Evolutionary conservation across 2,329 filamentous ascomycete species (phyloP), one percentile per base, ranked within the genome.

Genomic region (Aspergillus sp.): DNA sequence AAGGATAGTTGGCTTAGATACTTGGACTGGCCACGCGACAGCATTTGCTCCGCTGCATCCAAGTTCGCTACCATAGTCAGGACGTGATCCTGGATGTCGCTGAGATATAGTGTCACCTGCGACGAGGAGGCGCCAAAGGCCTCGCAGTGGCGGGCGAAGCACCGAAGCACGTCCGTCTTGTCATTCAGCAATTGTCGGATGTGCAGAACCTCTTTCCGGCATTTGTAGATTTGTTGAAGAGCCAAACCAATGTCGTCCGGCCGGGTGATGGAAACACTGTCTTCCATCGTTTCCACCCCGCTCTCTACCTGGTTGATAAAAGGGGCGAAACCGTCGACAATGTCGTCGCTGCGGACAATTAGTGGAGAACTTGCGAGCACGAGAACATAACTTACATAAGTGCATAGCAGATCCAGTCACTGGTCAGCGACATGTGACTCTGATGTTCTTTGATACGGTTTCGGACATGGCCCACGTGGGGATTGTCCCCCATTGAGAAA

Each of bases 361-460:
- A 57, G 39, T 35, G 23, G 14, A 15, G 27, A 4, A 15, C 6
- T n/a, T 4, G 5, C 9, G 15, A 6, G 3, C 7, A 19, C 15
- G 4, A 12, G 2, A 6, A 7, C 37, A n/a, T 3, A 52, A 77
- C 86, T 79, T 81, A 91, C 88, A 97, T 97, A 63, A 98, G 81
- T 40, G 93, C 93, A 72, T 98, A 98, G 79, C 93, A 97, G 66
- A 97, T 93, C 92, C 93, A 98, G 77, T 98, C 93, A 66, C 91
- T 91, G 69, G 90, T 96, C 47, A 97, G 81, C 61, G 91, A 87
- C 68, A 97, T 87, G 69, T 96, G 96, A 69, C 97, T 93, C 70
- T 95, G 91, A 52, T 97, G 81, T 64, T 90, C 88, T 15, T 90
- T 87, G 67, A 98, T 97, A 70, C 93, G 87, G 78, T 89, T 91